phyloP scores from a whole-genome alignment of 116 monocot genomes.

The Thalassia testudinum region DNA sequence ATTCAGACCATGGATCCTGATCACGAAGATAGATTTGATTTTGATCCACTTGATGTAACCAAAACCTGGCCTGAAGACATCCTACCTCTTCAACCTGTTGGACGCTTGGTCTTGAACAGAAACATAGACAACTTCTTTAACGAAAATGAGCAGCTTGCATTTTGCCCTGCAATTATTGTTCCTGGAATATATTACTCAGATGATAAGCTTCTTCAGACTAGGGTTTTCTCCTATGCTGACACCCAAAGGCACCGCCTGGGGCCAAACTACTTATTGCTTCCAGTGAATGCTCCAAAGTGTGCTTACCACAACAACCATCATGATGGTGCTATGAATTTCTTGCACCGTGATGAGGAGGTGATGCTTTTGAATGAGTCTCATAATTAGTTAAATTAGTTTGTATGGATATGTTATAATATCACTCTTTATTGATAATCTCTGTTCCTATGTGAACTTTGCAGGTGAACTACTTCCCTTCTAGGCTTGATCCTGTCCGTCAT shows the following conservation, averaged over 20 bases:
- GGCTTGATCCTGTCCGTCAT: constrained; percentile 56
- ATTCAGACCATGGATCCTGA: constrained; percentile 78
- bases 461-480: constrained; percentile 92
- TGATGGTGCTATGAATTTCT: constrained; percentile 86
- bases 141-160: constrained; percentile 92
- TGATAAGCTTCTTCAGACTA: constrained; percentile 78
- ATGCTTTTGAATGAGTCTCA: not conserved
- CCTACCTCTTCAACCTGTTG: constrained; percentile 75
- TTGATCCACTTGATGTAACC: constrained; percentile 89
- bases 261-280: constrained; percentile 82
- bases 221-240: constrained; percentile 84
- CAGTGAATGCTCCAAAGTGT: constrained; percentile 71
- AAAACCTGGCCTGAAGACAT: constrained; percentile 93
- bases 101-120: constrained; percentile 68
- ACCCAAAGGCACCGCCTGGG: constrained; percentile 85
- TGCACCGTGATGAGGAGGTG: constrained; percentile 92
- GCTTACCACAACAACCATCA: constrained; percentile 85
- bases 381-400: not conserved
- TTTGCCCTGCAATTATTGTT: constrained; percentile 77
- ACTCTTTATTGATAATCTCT: too few relatives aligned
- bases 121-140: constrained; percentile 89
- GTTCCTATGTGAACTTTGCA: constrained; percentile 10
- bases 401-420: not conserved
- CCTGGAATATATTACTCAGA: constrained; percentile 86
- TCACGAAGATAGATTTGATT: constrained; percentile 66